Conservation (phyloP, 1,284 basidiomycete species). For the Moniliella sp. region DNA sequence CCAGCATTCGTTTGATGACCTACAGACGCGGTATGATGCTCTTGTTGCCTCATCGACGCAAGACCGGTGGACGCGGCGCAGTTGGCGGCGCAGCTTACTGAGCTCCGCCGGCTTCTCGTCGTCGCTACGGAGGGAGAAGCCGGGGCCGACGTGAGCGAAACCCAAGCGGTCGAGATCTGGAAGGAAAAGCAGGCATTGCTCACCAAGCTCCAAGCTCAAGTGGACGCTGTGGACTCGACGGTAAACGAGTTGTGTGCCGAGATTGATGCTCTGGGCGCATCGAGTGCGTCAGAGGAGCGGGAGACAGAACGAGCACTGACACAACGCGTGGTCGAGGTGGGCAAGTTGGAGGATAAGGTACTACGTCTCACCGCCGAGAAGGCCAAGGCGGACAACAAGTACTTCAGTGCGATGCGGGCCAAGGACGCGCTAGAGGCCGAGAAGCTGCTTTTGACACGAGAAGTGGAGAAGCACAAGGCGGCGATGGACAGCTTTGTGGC, state of each 20-base stretch:
- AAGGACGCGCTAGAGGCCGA: slow-evolving; percentile 64
- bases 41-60: background rate
- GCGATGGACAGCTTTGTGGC: slow-evolving; percentile 51
- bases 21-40: background rate
- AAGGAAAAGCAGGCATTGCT: background rate
- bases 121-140: background rate
- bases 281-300: no score
- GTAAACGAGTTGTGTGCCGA: slow-evolving; percentile 41
- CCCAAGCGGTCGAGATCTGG: no score
- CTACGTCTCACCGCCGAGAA: slow-evolving; percentile 40
- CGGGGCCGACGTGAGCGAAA: background rate
- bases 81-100: background rate
- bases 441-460: slow-evolving; percentile 41
- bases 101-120: background rate
- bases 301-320: slow-evolving; percentile 59
- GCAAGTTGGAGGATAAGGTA: slow-evolving; percentile 54
- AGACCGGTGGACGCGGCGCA: background rate
- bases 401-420: slow-evolving; percentile 66
- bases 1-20: background rate
- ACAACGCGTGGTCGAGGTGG: slow-evolving; percentile 62
- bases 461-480: slow-evolving; percentile 56
- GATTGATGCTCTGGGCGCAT: slow-evolving; percentile 60
- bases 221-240: background rate
- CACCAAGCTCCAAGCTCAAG: background rate
- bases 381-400: slow-evolving; percentile 88